These are phyloP conservation scores for Yamadazyma conglobata DNA, from an alignment of 1,139 yeast species.

Conservation along the genomic window DNA sequence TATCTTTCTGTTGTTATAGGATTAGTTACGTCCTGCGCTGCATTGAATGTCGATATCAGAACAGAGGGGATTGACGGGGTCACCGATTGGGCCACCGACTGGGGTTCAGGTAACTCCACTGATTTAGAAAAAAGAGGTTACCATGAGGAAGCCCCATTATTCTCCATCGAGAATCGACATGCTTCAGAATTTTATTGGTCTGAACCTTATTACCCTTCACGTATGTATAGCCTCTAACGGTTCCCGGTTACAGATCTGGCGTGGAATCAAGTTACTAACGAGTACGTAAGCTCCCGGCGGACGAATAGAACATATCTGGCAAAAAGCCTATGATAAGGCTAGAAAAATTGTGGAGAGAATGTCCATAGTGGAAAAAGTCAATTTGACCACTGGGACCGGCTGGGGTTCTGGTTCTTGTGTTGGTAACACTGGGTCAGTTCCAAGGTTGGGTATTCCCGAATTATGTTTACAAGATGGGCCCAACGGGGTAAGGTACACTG, in stretches of 20 bases:
- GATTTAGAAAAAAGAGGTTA: slow-evolving; percentile 30
- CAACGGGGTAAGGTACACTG: slow-evolving; percentile 58
- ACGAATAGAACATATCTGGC: slow-evolving; percentile 48
- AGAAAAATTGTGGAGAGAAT: slow-evolving; percentile 49
- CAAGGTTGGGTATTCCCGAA: slow-evolving; percentile 54
- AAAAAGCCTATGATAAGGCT: slow-evolving; percentile 53
- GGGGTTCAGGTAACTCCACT: slow-evolving; percentile 5
- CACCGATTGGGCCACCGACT: too few relatives aligned
- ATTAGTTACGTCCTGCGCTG: neutral
- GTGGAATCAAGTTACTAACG: too few relatives aligned
- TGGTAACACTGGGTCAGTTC: slow-evolving; percentile 61
- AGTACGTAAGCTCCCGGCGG: slow-evolving; percentile 40
- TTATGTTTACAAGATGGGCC: slow-evolving; percentile 66
- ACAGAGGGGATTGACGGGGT: too few relatives aligned
- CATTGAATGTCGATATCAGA: slow-evolving; percentile 5
- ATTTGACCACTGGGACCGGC: slow-evolving; percentile 64
- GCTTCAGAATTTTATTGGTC: slow-evolving; percentile 25
- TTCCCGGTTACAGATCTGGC: neutral
- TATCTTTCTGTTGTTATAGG: slow-evolving; percentile 1
- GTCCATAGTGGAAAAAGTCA: slow-evolving; percentile 58
- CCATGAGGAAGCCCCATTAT: slow-evolving; percentile 34
- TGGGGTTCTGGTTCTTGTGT: slow-evolving; percentile 64
- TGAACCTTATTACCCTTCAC: slow-evolving; percentile 34
- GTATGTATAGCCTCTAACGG: slow-evolving; percentile 21
- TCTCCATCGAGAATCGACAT: slow-evolving; percentile 26